Evolutionary conservation across 2,329 filamentous ascomycete genomes (phyloP).

Genomic region (Calonectria pauciramosa): DNA sequence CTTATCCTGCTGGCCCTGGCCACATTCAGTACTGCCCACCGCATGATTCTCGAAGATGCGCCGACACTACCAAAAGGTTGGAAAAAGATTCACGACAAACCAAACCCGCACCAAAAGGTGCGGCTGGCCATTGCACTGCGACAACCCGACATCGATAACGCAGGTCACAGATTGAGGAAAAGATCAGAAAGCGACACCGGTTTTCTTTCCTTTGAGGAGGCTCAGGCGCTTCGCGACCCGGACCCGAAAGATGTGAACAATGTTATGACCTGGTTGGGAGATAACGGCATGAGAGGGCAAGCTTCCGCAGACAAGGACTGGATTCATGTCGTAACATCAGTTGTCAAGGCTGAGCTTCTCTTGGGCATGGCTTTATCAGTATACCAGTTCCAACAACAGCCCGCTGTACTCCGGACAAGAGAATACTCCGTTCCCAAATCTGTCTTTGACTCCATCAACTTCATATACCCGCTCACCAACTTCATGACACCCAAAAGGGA

Average conservation of each 20-base stretch:
- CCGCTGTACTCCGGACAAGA: slow-evolving; percentile 58
- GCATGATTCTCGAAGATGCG: slow-evolving; percentile 45
- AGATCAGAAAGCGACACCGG: neutral
- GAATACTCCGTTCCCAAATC: slow-evolving; percentile 60
- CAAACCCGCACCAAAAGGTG: slow-evolving; percentile 42
- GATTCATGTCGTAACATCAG: slow-evolving; percentile 59
- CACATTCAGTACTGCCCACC: slow-evolving; percentile 38
- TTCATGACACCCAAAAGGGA: slow-evolving; percentile 60
- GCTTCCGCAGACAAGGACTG: slow-evolving; percentile 54
- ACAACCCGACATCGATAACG: slow-evolving; percentile 46
- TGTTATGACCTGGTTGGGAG: slow-evolving; percentile 59
- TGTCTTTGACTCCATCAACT: slow-evolving; percentile 56
- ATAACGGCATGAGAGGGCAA: slow-evolving; percentile 51
- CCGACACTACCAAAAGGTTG: slow-evolving; percentile 48
- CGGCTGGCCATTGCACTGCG: slow-evolving; percentile 50
- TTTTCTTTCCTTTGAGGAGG: slow-evolving; percentile 52
- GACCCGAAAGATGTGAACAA: slow-evolving; percentile 48
- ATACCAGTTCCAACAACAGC: slow-evolving; percentile 56
- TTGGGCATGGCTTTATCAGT: slow-evolving; percentile 57
- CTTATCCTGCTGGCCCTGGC: slow-evolving; percentile 40
- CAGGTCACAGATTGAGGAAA: slow-evolving; percentile 38
- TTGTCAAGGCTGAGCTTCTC: slow-evolving; percentile 54
- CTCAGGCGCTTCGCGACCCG: slow-evolving; percentile 53
- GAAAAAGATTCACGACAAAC: slow-evolving; percentile 39
- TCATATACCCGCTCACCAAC: slow-evolving; percentile 63